These are phyloP conservation scores for Xylaria arbuscula DNA, from an alignment of 2,329 filamentous ascomycete species.

Conservation along the genomic window DNA sequence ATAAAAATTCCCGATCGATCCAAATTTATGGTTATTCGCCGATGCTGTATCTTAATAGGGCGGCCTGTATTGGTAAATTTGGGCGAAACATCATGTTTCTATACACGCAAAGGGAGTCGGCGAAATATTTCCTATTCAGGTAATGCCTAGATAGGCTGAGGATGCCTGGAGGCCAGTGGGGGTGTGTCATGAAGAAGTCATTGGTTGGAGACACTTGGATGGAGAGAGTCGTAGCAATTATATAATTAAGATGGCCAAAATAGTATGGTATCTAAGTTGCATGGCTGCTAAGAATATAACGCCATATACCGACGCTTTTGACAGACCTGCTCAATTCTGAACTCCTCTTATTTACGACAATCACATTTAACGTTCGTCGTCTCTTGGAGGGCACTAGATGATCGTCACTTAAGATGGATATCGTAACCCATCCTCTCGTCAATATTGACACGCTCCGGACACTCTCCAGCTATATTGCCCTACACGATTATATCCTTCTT, in stretches of 20 bases:
- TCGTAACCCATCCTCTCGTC: background rate
- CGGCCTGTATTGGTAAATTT: background rate
- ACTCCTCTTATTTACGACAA: too few species aligned
- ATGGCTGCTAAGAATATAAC: too few species aligned
- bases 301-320: too few species aligned
- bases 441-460: background rate
- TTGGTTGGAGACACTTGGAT: too few species aligned
- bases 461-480: background rate
- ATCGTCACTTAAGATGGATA: background rate
- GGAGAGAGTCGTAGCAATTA: too few species aligned
- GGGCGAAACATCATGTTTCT: background rate
- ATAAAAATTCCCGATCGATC: too few species aligned
- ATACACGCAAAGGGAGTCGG: background rate
- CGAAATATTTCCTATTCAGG: conserved; percentile 6
- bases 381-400: too few species aligned
- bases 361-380: too few species aligned
- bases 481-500: background rate
- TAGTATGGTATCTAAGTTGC: too few species aligned
- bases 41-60: background rate
- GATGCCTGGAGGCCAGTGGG: background rate
- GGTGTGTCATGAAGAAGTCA: too few species aligned
- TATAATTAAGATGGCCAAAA: too few species aligned
- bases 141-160: background rate
- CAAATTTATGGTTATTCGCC: background rate
- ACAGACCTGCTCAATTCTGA: too few species aligned